These are phyloP conservation scores for Porphyrellus cyaneotinctus DNA, from an alignment of 768 basidiomycete genomes.

Conservation along the genomic window DNA sequence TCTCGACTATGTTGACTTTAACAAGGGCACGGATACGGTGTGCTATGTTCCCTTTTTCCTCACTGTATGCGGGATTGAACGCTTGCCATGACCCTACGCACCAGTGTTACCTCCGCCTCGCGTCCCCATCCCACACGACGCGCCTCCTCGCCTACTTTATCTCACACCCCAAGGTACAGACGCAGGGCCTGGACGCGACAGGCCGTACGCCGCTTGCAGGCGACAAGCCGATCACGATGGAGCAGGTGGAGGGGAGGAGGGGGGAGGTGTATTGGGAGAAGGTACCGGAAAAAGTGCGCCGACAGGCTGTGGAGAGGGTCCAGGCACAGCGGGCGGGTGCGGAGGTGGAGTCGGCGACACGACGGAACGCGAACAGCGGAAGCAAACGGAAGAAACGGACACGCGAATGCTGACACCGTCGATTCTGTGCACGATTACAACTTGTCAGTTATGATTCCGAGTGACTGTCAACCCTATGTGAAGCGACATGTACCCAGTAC, in stretches of 20 bases:
- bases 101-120: conserved; percentile 72
- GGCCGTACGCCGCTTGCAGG: conserved; percentile 31
- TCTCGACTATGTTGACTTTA: conserved; percentile 78
- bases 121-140: conserved; percentile 45
- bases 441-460: too few species aligned
- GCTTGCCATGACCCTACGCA: background rate
- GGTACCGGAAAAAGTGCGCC: conserved; percentile 67
- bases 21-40: conserved; percentile 72
- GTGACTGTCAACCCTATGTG: too few species aligned
- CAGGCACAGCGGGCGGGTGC: background rate
- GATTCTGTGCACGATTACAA: too few species aligned
- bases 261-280: conserved; percentile 79
- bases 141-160: conserved; percentile 45
- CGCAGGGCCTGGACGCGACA: conserved; percentile 50
- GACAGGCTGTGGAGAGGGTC: conserved; percentile 55
- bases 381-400: conserved; percentile 16
- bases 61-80: background rate
- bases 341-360: background rate
- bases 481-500: too few species aligned
- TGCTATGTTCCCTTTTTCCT: conserved; percentile 17
- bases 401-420: conserved; percentile 1
- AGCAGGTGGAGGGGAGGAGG: conserved; percentile 56
- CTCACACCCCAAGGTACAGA: conserved; percentile 37
- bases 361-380: background rate
- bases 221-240: conserved; percentile 39